Evolutionary conservation across 2,329 filamentous ascomycete species (phyloP).

Genomic region (Stagonosporopsis chrysanthemi): DNA sequence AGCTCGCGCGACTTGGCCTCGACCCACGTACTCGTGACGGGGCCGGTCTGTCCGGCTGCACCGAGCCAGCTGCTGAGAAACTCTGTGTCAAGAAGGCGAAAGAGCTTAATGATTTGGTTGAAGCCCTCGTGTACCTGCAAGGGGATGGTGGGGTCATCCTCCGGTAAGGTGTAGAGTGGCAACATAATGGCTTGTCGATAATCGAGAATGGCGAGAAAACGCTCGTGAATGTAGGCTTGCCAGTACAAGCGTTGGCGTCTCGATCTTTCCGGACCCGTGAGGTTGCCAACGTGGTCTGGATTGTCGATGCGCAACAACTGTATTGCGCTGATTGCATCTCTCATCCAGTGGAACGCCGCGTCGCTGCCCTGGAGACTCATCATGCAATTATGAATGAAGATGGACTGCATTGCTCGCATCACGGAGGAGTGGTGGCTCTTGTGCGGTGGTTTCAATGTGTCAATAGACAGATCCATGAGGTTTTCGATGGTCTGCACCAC

Average conservation of each 20-base stretch:
- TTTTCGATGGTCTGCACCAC: slow-evolving; percentile 43
- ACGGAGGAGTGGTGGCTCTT: slow-evolving; percentile 54
- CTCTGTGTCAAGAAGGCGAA: slow-evolving; percentile 53
- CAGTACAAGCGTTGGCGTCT: slow-evolving; percentile 62
- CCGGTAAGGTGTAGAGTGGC: slow-evolving; percentile 50
- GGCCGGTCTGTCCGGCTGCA: slow-evolving; percentile 36
- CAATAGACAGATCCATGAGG: slow-evolving; percentile 47
- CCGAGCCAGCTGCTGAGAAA: slow-evolving; percentile 57
- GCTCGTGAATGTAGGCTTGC: slow-evolving; percentile 65
- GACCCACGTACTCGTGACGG: slow-evolving; percentile 54
- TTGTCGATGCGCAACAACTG: slow-evolving; percentile 52
- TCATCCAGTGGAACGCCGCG: slow-evolving; percentile 59
- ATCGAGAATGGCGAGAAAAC: slow-evolving; percentile 62
- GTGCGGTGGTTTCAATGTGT: slow-evolving; percentile 48
- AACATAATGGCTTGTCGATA: slow-evolving; percentile 56
- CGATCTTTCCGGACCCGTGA: slow-evolving; percentile 50
- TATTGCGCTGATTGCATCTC: slow-evolving; percentile 57
- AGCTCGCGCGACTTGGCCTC: slow-evolving; percentile 56
- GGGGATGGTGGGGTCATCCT: slow-evolving; percentile 52
- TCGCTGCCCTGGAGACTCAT: slow-evolving; percentile 59
- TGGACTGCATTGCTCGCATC: slow-evolving; percentile 58
- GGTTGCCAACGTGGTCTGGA: slow-evolving; percentile 40
- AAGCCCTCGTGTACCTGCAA: slow-evolving; percentile 53
- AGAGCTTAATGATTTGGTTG: slow-evolving; percentile 56
- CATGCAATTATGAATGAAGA: slow-evolving; percentile 62